Conservation (phyloP, 2,329 filamentous ascomycete species). For the Alternaria brassicicola region DNA sequence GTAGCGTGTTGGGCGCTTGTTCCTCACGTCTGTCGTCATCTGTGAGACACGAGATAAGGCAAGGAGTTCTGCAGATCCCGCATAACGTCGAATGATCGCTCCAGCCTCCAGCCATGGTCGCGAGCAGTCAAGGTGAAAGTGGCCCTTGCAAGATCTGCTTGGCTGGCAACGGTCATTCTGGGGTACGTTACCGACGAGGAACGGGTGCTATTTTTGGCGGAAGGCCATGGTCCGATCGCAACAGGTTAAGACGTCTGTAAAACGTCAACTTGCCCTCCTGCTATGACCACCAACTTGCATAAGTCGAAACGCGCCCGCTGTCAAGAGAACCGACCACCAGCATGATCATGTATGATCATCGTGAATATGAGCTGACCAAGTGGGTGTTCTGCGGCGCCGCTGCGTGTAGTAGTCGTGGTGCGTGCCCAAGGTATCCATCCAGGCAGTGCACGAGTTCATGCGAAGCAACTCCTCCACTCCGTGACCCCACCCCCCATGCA, state of each 20-base stretch:
- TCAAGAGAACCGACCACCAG: conserved; percentile 10
- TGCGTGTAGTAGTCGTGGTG: conserved; percentile 1
- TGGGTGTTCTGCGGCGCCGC: conserved; percentile 21
- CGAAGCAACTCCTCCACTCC: conserved; percentile 1
- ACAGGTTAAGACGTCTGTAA: conserved; percentile 21
- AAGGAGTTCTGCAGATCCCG: conserved; percentile 40
- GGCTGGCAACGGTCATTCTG: conserved; percentile 35
- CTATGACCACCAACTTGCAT: conserved; percentile 21
- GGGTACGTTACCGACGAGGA: conserved; percentile 33
- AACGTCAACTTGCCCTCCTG: conserved; percentile 12
- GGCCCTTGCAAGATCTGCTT: conserved; percentile 26
- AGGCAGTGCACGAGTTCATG: conserved; percentile 6
- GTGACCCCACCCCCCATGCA: conserved; percentile 1
- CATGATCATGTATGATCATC: conserved; percentile 22
- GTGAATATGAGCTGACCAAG: conserved; percentile 11
- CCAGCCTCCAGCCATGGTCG: conserved; percentile 27
- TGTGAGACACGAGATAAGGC: conserved; percentile 29
- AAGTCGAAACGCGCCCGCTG: conserved; percentile 28
- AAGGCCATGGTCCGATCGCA: conserved; percentile 20
- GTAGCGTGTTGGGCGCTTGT: conserved; percentile 9
- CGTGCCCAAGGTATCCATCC: conserved; percentile 7
- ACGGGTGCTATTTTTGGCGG: conserved; percentile 42
- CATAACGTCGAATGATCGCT: conserved; percentile 37
- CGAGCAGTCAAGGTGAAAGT: conserved; percentile 17
- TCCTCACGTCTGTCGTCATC: conserved; percentile 30